Base-by-base conservation (phyloP, 495 filamentous ascomycete species). In the Astrocystis sublimbata region DNA sequence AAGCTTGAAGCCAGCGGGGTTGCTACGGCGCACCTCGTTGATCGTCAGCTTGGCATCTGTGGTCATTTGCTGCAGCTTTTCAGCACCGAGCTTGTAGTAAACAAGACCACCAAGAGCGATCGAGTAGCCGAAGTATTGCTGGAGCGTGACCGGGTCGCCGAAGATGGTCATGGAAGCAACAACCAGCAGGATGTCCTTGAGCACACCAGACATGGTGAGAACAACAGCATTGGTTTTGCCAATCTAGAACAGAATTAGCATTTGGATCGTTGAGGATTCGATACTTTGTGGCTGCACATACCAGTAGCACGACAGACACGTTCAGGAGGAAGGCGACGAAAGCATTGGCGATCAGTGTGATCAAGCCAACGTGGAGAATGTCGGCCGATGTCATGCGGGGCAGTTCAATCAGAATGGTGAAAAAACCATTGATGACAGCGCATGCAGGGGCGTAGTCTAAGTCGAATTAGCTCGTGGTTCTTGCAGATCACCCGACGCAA, bases 101-200 rank as follows among this genome's bases (percentile, higher is more conserved):
- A 96, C 78, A 68, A 97, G 89, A 68, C 93, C 93, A 66, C 81
- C 77, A 40, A 97, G 86, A 49, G 93, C 92, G 69, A 97, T 86
- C 66, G 84, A 86, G 84, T 97, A 97, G 65, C 93, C 93, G 78
- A 97, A 93, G 80, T 89, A 88, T 78, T 97, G 93, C 41, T 93
- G 85, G 42, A 71, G 71, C 40, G 89, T 83, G 68, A 97, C 89
- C 24, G 86, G 85, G 65, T 91, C 93, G 56, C 86, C 79, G 86
- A 90, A 96, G 74, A 97, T 88, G 61, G 89, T 67, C 83, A 97
- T 92, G 62, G 91, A 96, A 56, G 90, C 89, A 46, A 79, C 79
- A 46, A 97, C 92, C 23, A 97, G 89, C 60, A 97, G 86, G 67
- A 97, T 93, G 80, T 97, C 93, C 82, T 97, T 97, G 68, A 97